These are phyloP conservation scores for Populus alba DNA, from an alignment of 345 rosid genomes.

Conservation along the genomic window DNA sequence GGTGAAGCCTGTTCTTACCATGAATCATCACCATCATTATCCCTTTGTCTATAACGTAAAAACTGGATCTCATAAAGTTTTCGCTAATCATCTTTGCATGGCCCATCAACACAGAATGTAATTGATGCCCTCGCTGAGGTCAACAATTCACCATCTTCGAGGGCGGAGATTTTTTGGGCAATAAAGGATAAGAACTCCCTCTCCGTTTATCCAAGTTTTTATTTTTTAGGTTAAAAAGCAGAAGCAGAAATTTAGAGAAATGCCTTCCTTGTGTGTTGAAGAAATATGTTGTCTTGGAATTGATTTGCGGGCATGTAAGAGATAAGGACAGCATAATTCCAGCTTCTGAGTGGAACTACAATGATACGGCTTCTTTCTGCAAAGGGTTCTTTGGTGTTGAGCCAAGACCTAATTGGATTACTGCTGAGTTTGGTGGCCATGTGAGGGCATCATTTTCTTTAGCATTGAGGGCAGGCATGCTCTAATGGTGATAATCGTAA, in stretches of 20 bases:
- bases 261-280: too few species aligned
- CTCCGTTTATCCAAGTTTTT: too few species aligned
- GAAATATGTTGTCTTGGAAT: neutral
- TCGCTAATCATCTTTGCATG: neutral
- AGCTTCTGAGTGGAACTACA: constrained; percentile 29
- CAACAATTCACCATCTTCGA: neutral
- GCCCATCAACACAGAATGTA: neutral
- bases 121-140: neutral
- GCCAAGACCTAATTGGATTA: constrained; percentile 53
- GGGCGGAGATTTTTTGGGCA: neutral
- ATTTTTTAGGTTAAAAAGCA: neutral
- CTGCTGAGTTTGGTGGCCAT: constrained; percentile 51
- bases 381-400: constrained; percentile 1
- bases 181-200: neutral
- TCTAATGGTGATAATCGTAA: neutral
- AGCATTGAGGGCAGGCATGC: neutral
- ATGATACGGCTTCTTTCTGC: constrained; percentile 16
- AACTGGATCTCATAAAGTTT: neutral
- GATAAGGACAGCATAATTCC: constrained; percentile 52
- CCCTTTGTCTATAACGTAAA: neutral
- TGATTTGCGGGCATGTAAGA: constrained; percentile 53
- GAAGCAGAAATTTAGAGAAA: neutral
- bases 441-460: constrained; percentile 20
- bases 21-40: neutral
- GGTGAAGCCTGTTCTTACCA: neutral